A percentile compares a stretch with the other conserved stretches of the same genome.
Conservation (phyloP, 164 flowering plant species). For the Magnolia sinica region DNA sequence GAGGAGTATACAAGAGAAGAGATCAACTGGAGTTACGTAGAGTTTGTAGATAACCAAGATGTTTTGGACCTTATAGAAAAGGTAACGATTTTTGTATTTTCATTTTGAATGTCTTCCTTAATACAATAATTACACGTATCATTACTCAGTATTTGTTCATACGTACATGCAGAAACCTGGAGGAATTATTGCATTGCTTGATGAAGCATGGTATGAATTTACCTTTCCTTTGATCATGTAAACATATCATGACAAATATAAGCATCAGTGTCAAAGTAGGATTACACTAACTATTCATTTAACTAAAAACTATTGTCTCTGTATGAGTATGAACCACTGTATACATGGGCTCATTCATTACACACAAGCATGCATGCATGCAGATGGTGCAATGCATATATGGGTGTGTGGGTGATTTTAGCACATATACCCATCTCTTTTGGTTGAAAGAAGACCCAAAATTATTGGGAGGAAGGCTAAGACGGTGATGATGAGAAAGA, state of each 20-base stretch:
- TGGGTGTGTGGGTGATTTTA: neutral
- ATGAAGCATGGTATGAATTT: slow-evolving; percentile 74
- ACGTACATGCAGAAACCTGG: slow-evolving; percentile 72
- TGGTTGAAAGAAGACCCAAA: neutral
- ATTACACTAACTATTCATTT: no score
- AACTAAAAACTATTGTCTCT: no score
- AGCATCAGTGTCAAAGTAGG: no score
- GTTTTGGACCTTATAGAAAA: slow-evolving; percentile 79
- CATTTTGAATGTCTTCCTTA: neutral
- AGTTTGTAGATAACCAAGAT: slow-evolving; percentile 88
- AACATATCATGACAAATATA: neutral
- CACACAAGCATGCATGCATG: neutral
- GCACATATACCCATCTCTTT: neutral
- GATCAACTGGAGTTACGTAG: slow-evolving; percentile 89
- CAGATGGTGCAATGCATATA: neutral
- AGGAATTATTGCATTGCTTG: slow-evolving; percentile 82
- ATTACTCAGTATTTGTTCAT: slow-evolving; percentile 1
- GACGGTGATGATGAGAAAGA: neutral
- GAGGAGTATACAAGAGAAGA: slow-evolving; percentile 80
- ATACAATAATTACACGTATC: neutral
- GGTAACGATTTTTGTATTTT: slow-evolving; percentile 31
- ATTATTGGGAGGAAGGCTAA: neutral
- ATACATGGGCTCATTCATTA: neutral
- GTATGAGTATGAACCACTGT: no score
- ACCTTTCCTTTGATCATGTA: neutral